A percentile compares a stretch with the other conserved stretches of the same genome.
phyloP scores from a whole-genome alignment of 768 basidiomycete genomes.

The Agrocybe pediades region DNA sequence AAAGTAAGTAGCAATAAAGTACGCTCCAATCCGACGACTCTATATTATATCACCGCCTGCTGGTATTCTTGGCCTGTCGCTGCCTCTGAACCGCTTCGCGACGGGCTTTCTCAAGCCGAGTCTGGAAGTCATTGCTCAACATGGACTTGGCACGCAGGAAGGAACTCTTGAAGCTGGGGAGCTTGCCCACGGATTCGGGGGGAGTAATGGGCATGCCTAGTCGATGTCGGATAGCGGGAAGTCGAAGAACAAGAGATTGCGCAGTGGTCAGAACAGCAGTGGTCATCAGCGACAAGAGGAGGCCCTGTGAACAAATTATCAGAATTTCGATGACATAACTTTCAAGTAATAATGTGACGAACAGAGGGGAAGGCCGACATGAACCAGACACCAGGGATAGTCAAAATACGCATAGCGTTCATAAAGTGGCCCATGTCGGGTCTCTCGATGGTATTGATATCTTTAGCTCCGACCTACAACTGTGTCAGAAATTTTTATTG shows the following conservation, averaged over 20 bases:
- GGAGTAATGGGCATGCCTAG: slow-evolving; percentile 40
- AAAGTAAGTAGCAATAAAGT: slow-evolving; percentile 1
- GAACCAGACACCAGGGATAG: slow-evolving; percentile 48
- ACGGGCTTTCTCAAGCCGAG: slow-evolving; percentile 9
- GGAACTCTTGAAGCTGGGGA: slow-evolving; percentile 27
- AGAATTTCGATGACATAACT: not conserved
- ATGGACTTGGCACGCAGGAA: slow-evolving; percentile 5
- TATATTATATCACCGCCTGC: not conserved
- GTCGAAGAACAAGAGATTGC: slow-evolving; percentile 52
- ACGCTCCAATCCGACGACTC: not conserved
- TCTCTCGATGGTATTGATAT: slow-evolving; percentile 51
- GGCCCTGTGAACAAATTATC: slow-evolving; percentile 30
- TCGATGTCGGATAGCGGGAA: slow-evolving; percentile 38
- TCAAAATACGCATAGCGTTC: slow-evolving; percentile 65
- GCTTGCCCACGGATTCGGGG: slow-evolving; percentile 23
- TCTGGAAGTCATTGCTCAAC: slow-evolving; percentile 5
- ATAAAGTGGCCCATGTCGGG: slow-evolving; percentile 66
- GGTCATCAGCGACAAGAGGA: slow-evolving; percentile 43
- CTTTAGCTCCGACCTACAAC: slow-evolving; percentile 46
- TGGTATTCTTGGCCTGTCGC: not conserved
- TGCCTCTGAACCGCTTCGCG: slow-evolving; percentile 8
- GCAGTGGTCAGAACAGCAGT: slow-evolving; percentile 43
- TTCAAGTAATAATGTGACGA: slow-evolving; percentile 28
- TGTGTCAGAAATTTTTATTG: slow-evolving; percentile 1
- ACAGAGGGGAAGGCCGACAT: slow-evolving; percentile 66